Base-by-base conservation (phyloP, 176 grass and related monocot species). In the Saccharum spontaneum region DNA sequence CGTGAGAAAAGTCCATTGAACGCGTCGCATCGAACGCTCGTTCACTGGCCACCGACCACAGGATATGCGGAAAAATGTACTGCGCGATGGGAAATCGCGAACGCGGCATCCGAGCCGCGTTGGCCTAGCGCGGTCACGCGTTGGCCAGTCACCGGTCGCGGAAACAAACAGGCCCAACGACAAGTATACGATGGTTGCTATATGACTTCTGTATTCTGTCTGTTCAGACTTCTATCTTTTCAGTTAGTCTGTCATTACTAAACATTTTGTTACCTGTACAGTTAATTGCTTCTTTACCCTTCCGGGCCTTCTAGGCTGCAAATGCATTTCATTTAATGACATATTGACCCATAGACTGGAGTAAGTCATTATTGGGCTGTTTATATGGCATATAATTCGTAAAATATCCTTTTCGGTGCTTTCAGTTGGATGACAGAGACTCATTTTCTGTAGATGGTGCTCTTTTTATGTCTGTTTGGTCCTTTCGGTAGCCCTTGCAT, bases 371-470 rank as follows among this genome's bases (percentile, higher is more conserved):
- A 73, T 20, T 39, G 15, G 30, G 68, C 55, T 30, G 33, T 9
- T 64, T 73, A 50, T 80, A 11, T 50, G 22, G 12, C 36, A 45
- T 60, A 9, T 18, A 76, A 45, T 34, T 69, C 12, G 4, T 61
- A 76, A 77, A 77, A 44, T 37, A 22, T 59, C 26, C 5, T 16
- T 36, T 80, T 49, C 15, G 41, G 76, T 71, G 73, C 28, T 48
- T 50, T 88, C 65, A 52, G 14, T 52, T 64, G 40, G 73, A 70
- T 78, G 73, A 83, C 8, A 70, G 50, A 69, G 24, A 82, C 37
- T 52, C 65, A 41, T 38, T 60, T 64, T 54, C 73, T 3, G 11
- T 50, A 39, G 31, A 63, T 70, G 73, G 38, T 78, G 28, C 31
- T 78, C 16, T 71, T 77, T 64, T 31, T 16, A 39, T 83, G 41